Evolutionary conservation across 2,329 filamentous ascomycete genomes (phyloP).

Genomic region (Xylariaceae sp.): DNA sequence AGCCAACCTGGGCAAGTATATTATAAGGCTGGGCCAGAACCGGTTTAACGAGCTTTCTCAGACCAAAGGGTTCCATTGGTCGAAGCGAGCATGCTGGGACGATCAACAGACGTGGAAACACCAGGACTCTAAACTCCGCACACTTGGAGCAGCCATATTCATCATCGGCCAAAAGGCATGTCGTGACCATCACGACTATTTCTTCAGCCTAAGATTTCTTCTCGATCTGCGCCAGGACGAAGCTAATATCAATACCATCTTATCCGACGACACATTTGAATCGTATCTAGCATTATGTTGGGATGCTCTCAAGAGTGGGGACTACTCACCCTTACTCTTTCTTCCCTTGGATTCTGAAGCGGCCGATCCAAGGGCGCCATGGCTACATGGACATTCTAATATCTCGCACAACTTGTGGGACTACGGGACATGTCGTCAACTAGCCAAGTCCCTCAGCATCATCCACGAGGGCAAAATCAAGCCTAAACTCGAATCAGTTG

Average conservation of each 20-base stretch:
- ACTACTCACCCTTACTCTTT: constrained; percentile 21
- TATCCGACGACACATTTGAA: constrained; percentile 17
- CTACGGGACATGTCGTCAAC: constrained; percentile 14
- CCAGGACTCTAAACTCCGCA: constrained; percentile 10
- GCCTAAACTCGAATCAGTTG: constrained; percentile 14
- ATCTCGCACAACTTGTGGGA: constrained; percentile 20
- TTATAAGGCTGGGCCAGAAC: constrained; percentile 16
- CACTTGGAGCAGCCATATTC: constrained; percentile 17
- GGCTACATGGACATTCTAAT: constrained; percentile 13
- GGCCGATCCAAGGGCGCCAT: constrained; percentile 7
- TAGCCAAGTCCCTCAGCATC: constrained; percentile 5
- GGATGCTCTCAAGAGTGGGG: constrained; percentile 13
- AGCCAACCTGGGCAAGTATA: constrained; percentile 9
- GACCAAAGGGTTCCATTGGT: constrained; percentile 20
- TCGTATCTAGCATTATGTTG: constrained; percentile 18
- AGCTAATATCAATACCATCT: constrained; percentile 14
- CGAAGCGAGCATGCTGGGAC: constrained; percentile 20
- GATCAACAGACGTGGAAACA: constrained; percentile 22
- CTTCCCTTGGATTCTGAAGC: constrained; percentile 10
- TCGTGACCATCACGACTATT: constrained; percentile 20
- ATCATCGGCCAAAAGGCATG: constrained; percentile 20
- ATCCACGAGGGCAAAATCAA: constrained; percentile 14
- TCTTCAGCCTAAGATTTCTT: constrained; percentile 20
- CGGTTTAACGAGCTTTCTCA: constrained; percentile 17
- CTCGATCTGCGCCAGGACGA: constrained; percentile 13